Conservation (phyloP, 305 asterid species). For the Fraxinus nigra region DNA sequence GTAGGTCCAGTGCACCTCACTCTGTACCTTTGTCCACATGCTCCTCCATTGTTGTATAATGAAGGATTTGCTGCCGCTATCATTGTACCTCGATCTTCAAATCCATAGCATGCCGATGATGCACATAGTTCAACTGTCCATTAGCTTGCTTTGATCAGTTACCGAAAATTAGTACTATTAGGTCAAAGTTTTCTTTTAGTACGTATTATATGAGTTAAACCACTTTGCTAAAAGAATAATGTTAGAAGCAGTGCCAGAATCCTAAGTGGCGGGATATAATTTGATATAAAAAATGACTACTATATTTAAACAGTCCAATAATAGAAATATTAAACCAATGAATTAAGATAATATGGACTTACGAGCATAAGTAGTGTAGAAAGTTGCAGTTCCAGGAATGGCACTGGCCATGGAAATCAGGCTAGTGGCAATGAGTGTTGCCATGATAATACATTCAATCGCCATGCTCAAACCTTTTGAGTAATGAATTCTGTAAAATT, state of each 20-base stretch:
- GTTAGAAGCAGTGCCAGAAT: too few relatives aligned
- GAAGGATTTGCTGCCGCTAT: slow-evolving; percentile 33
- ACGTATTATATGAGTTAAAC: too few relatives aligned
- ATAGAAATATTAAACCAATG: too few relatives aligned
- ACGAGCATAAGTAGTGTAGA: slow-evolving; percentile 30
- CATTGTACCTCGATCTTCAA: slow-evolving; percentile 19
- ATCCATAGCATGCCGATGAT: slow-evolving; percentile 35
- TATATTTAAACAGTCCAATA: too few relatives aligned
- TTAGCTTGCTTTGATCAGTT: not conserved
- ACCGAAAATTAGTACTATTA: too few relatives aligned
- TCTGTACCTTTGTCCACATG: slow-evolving; percentile 25
- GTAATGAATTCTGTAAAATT: not conserved
- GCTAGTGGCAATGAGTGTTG: slow-evolving; percentile 19
- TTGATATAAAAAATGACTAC: too few relatives aligned
- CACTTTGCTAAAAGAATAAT: too few relatives aligned
- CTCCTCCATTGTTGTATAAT: slow-evolving; percentile 26
- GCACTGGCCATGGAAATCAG: slow-evolving; percentile 25
- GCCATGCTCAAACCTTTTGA: slow-evolving; percentile 4
- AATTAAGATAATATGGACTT: slow-evolving; percentile 5
- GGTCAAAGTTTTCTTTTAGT: too few relatives aligned
- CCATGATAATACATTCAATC: slow-evolving; percentile 4
- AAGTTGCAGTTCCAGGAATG: slow-evolving; percentile 32
- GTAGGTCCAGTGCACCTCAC: slow-evolving; percentile 28
- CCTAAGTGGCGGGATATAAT: too few relatives aligned
- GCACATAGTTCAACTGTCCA: not conserved